Percentiles rank a stretch among this genome's conserved stretches.
Evolutionary conservation across 495 filamentous ascomycete species (phyloP).

Genomic region (Parachaetomium inaequale): DNA sequence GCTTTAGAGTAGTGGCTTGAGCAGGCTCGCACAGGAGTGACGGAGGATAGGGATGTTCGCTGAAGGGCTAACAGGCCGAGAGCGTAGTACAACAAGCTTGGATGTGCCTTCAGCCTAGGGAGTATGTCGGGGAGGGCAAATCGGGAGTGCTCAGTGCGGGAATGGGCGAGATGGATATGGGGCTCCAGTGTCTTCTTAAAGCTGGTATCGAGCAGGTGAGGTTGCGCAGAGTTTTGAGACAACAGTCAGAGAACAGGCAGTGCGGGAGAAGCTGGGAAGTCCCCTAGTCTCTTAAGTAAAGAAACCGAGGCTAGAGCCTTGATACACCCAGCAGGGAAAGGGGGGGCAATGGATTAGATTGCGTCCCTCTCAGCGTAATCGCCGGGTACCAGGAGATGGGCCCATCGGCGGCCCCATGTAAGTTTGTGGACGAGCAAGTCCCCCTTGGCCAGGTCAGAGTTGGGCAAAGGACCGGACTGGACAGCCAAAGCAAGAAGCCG

Average conservation of each 20-base stretch:
- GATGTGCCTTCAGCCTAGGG: constrained; percentile 13
- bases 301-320: constrained; percentile 22
- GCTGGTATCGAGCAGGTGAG: constrained; percentile 12
- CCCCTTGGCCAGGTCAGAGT: constrained; percentile 24
- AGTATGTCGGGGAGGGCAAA: constrained; percentile 7
- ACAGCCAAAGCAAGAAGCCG: constrained; percentile 37
- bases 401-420: constrained; percentile 25
- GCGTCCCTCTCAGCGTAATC: constrained; percentile 19
- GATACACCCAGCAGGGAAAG: constrained; percentile 22
- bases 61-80: constrained; percentile 17
- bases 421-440: constrained; percentile 23
- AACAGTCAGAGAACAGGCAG: constrained; percentile 31
- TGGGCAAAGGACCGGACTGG: constrained; percentile 34
- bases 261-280: constrained; percentile 29
- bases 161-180: constrained; percentile 16
- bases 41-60: constrained; percentile 17
- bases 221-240: constrained; percentile 39
- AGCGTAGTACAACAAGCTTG: constrained; percentile 26
- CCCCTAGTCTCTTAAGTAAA: constrained; percentile 29
- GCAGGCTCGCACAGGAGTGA: constrained; percentile 27
- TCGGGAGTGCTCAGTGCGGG: constrained; percentile 10
- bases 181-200: constrained; percentile 32
- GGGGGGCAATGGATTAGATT: constrained; percentile 27
- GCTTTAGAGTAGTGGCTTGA: constrained; percentile 27
- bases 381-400: constrained; percentile 4